Evolutionary conservation across 306 rosid genomes (phyloP).

Genomic region (Vigna unguiculata): DNA sequence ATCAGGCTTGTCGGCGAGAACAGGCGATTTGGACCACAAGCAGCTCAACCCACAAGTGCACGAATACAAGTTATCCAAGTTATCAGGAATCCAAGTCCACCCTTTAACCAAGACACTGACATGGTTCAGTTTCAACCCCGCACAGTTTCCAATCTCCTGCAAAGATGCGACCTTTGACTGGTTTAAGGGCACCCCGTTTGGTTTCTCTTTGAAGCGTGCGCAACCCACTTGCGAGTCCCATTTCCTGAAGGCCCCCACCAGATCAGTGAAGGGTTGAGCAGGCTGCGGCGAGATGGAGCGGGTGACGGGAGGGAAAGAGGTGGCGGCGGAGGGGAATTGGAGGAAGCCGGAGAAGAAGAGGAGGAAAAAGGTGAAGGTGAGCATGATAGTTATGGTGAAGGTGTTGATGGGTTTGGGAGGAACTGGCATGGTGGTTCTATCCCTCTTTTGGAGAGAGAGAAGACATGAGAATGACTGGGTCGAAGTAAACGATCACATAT

Average conservation of each 20-base stretch:
- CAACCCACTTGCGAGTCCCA: slow-evolving; percentile 91
- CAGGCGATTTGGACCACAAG: slow-evolving; percentile 92
- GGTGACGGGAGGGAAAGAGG: slow-evolving; percentile 44
- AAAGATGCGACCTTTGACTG: slow-evolving; percentile 59
- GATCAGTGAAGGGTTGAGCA: slow-evolving; percentile 65
- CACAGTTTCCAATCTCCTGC: slow-evolving; percentile 58
- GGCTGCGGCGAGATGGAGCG: slow-evolving; percentile 25
- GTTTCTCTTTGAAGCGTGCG: slow-evolving; percentile 58
- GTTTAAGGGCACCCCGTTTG: slow-evolving; percentile 31
- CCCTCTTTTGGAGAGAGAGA: slow-evolving; percentile 34
- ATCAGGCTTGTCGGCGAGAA: slow-evolving; percentile 94
- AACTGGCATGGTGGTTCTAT: slow-evolving; percentile 57
- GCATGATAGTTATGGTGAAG: slow-evolving; percentile 58
- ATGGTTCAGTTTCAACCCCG: slow-evolving; percentile 54
- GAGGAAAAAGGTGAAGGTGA: slow-evolving; percentile 62
- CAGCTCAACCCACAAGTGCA: slow-evolving; percentile 89
- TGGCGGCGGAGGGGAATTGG: slow-evolving; percentile 63
- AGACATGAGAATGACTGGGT: background rate
- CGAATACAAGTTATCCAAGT: slow-evolving; percentile 84
- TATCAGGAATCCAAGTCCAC: slow-evolving; percentile 98
- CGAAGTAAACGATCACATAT: background rate
- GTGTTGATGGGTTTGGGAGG: slow-evolving; percentile 60
- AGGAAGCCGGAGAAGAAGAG: slow-evolving; percentile 72
- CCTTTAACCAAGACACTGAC: slow-evolving; percentile 84
- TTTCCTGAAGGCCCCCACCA: slow-evolving; percentile 66